Base-by-base conservation (phyloP, 192 early-diverging fungal species). In the Lobulomyces angularis region DNA sequence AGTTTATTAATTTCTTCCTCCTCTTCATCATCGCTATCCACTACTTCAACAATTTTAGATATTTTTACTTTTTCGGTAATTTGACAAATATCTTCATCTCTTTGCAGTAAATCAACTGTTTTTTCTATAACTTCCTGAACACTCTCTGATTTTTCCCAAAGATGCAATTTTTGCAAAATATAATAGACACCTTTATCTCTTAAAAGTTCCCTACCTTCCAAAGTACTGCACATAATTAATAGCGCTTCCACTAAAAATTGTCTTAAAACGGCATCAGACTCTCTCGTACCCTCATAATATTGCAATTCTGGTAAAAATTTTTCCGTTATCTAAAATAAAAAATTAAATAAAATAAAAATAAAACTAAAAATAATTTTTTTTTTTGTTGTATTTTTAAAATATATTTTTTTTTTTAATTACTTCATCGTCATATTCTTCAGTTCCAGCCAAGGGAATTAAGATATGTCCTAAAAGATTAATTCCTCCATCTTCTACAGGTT, bases 291-390 rank as follows among this genome's bases (percentile, higher is more conserved):
- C 28, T 77, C 81, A 27, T 92, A 51, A 2, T 94, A 56, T 53
- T 93, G 88, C 24, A 91, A 77, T 51, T 95, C 91, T 40, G 88
- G 88, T 0, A 88, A 91, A 70, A 97, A 81, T 3, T 65, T 67
- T 23, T 93, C 90, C 78, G 89, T 87, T 27, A 94, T 89, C 71
- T 80, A 41, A 0, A 8, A 46, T 14, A 62, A 14, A 53, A 23
- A 18, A 9, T 37, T 16, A 14, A 28, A 40, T 35, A 23, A 19
- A 8, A 30, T 18, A 12, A 9, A 34, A 32, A 32, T n/a, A 26
- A 32, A 14, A 32, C 6, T 40, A 22, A 25, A 42, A 56, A 33
- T 41, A 24, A 51, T 53, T 16, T 21, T 9, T 6, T 16, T 8
- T 14, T 30, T 26, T 38, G 22, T 8, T 9, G 8, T 11, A 18